These are phyloP conservation scores for Nepenthes alata DNA, from an alignment of 179 eudicot species.

Conservation along the genomic window DNA sequence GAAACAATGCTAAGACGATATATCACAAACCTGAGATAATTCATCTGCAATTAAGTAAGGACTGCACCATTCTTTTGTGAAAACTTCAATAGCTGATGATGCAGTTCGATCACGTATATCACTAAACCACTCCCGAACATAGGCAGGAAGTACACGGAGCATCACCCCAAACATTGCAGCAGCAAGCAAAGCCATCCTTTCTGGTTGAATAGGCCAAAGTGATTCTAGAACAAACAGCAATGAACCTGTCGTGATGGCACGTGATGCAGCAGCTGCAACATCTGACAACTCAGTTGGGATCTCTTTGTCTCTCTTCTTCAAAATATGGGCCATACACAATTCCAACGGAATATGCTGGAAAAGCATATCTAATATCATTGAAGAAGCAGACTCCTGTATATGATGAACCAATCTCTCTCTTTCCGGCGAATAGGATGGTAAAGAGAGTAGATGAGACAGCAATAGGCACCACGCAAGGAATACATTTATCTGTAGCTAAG, in stretches of 20 bases:
- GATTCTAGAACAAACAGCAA: conserved; percentile 47
- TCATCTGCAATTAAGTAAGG: conserved; percentile 76
- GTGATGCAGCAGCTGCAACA: conserved; percentile 58
- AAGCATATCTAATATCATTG: conserved; percentile 67
- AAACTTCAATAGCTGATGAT: conserved; percentile 34
- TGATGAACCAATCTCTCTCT: conserved; percentile 80
- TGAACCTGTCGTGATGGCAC: conserved; percentile 63
- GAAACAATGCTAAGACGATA: neutral
- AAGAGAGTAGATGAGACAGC: conserved; percentile 49
- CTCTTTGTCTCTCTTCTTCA: conserved; percentile 55
- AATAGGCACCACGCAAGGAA: conserved; percentile 84
- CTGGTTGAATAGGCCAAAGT: conserved; percentile 79
- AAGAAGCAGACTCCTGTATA: conserved; percentile 55
- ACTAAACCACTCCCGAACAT: conserved; percentile 87
- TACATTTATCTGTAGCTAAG: conserved; percentile 53
- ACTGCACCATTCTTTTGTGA: conserved; percentile 82
- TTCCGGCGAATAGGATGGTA: conserved; percentile 58
- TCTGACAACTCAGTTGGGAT: conserved; percentile 47
- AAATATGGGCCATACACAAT: conserved; percentile 25
- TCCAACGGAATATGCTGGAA: conserved; percentile 95
- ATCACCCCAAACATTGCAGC: conserved; percentile 74
- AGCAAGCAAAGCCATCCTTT: conserved; percentile 68
- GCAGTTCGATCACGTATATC: conserved; percentile 77
- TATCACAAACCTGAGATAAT: conserved; percentile 63
- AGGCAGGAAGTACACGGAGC: conserved; percentile 89